Base-by-base conservation (phyloP, 192 early-diverging fungal genomes). In the Mortierella claussenii region DNA sequence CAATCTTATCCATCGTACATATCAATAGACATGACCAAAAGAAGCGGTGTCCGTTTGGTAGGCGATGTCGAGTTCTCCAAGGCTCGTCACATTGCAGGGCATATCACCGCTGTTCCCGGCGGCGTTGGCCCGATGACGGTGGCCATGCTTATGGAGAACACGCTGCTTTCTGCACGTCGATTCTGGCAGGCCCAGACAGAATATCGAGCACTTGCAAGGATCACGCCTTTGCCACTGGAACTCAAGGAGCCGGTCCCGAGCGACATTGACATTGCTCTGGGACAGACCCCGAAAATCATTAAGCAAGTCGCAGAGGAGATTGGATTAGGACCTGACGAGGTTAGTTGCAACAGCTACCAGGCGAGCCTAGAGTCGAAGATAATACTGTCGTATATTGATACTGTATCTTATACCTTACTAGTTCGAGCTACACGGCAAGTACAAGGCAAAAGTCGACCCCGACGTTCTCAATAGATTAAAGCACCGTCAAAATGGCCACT, bases 121-220 rank as follows among this genome's bases (percentile, higher is more conserved):
- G 97, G 97, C 37, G 97, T 99, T n/a, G 97, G 97, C 0, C 97
- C 97, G 7, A 99, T 99, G 97, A 99, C 97, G 9, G 97, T 99
- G 9, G 95, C 96, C 46, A 98, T 99, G 97, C 82, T 99, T 15
- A 82, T 99, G 82, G 79, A 92, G 56, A 99, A 99, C 81, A 96
- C 93, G 10, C 81, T 94, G 0, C 62, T 88, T 34, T 89, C 90
- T 52, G 94, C 95, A 21, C 86, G 91, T 67, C 85, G 93, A 20
- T 91, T 85, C 80, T 91, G 54, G 86, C 83, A 33, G 62, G 55
- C 81, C 28, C 60, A 62, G n/a, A 30, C 18, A 24, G 61, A 86
- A 76, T 37, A 83, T 80, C 18, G 80, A 58, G 67, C 60, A 60
- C 28, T 65, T 34, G 13, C 76, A 71, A 33, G 83, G 53, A 89